Evolutionary conservation across 75 land plant genomes (phyloP), one percentile per base, ranked within the genome.

Genomic region (Cupressus sempervirens): DNA sequence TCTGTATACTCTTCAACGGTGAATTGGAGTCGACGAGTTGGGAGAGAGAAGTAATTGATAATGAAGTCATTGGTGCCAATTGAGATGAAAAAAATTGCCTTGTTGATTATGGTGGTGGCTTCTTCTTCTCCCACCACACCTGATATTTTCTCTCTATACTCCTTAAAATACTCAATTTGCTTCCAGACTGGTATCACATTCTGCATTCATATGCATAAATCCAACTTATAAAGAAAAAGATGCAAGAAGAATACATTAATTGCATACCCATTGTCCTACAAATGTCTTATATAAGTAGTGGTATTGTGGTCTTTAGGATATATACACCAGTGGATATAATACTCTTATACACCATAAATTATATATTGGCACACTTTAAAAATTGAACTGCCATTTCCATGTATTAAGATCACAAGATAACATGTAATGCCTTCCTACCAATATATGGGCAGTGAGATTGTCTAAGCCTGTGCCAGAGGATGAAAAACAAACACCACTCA

Each of bases 61-160:
- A 84, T 40, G 86, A 84, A 89, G 85, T 89, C 90, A 35, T 87
- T 89, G 43, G 81, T 87, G 40, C 88, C 90, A 12, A 88, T 54
- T 45, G 79, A 70, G 3, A 84, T 32, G 10, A 56, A 30, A 52
- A 58, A 68, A 3, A 89, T 35, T 40, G 89, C 89, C 3, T n/a
- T 70, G 0, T 62, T 2, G 0, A 87, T 70, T 3, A 15, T 81
- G 46, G 82, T 40, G 4, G 88, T 82, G 30, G 83, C 83, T 7
- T 82, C 9, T 32, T 26, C 32, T 7, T 75, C 73, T 40, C 89
- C 89, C 14, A 88, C 85, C 26, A 86, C 4, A 36, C 36, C 36
- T 26, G 41, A 50, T 65, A 89, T 0, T 80, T 72, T 80, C 16
- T 43, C 36, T 65, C 77, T 79, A 80, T 89, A 86, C 10, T 87